Conservation (phyloP, 441 rosid genomes). For the Populus hybrid region DNA sequence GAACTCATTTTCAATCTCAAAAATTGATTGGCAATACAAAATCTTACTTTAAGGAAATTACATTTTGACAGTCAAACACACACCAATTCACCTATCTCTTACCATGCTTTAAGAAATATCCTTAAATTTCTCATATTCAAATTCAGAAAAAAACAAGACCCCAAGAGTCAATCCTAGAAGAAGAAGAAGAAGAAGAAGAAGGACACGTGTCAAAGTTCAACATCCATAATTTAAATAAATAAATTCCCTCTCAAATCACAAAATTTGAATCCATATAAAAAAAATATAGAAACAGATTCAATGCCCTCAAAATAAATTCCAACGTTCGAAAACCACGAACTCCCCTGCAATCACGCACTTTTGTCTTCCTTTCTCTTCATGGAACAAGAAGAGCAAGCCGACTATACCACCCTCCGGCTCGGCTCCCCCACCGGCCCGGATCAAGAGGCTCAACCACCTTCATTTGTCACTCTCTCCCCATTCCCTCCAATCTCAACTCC, state of each 20-base stretch:
- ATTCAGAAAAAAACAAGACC: neutral
- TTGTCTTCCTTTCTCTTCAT: slow-evolving; percentile 24
- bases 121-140: neutral
- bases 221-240: neutral
- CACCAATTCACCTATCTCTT: neutral
- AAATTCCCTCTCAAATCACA: slow-evolving; percentile 26
- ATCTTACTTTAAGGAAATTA: neutral
- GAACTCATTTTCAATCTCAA: neutral
- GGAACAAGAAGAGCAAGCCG: slow-evolving; percentile 41
- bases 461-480: slow-evolving; percentile 46
- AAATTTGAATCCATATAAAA: neutral
- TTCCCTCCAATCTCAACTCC: slow-evolving; percentile 43
- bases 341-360: slow-evolving; percentile 23
- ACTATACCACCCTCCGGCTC: slow-evolving; percentile 7
- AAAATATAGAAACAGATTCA: slow-evolving; percentile 18
- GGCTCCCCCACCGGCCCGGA: slow-evolving; percentile 19
- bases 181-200: neutral
- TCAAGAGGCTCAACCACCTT: slow-evolving; percentile 15
- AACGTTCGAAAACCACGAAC: neutral
- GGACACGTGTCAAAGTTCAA: slow-evolving; percentile 13
- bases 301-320: neutral
- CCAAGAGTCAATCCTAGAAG: neutral
- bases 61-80: neutral
- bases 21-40: neutral
- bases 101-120: neutral